Evolutionary conservation across 768 basidiomycete genomes (phyloP), one percentile per base, ranked within the genome.

Genomic region (Rhodotorula babjevae): DNA sequence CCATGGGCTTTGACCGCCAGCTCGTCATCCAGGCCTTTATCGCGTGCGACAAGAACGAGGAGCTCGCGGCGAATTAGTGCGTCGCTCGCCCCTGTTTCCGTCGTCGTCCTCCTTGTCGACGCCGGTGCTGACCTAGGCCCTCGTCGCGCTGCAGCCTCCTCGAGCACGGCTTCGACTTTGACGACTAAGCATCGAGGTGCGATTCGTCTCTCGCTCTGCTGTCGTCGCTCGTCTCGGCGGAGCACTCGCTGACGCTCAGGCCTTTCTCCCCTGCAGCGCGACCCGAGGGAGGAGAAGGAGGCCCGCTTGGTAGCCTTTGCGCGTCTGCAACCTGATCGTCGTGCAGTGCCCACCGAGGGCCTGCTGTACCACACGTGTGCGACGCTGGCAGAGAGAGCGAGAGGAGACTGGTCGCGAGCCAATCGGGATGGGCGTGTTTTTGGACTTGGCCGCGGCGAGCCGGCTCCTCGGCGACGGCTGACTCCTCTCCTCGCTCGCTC

Each of bases 21-120:
- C 83, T 84, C 0, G 95, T 85, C n/a, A 82, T 94, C 49, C 87
- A 97, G 81, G 96, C 96, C 2, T 99, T 91, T 82, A 87, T 95
- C 79, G 90, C 89, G 3, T 97, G 94, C 81, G 96, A 93, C 81
- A 93, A 91, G 85, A 93, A 98, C 79, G 96, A 98, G 82, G 93
- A 97, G 79, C 82, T 94, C 29, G 93, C 96, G 16, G 96, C 95
- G 23, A 96, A 96, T 79, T 95, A 89, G 67, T 75, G 50, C 27
- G 69, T 65, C 33, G 27, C 29, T 12, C 4, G 46, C n/a, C 25
- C 52, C 23, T n/a, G n/a, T 21, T 40, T 14, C 23, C 7, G 0
- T n/a, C n/a, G n/a, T n/a, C n/a, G n/a, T n/a, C n/a, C n/a, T n/a
- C n/a, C n/a, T n/a, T n/a, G n/a, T n/a, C n/a, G n/a, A n/a, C n/a